Evolutionary conservation across 2,329 filamentous ascomycete genomes (phyloP), one percentile per base, ranked within the genome.

Genomic region (Scytalidium sp.): DNA sequence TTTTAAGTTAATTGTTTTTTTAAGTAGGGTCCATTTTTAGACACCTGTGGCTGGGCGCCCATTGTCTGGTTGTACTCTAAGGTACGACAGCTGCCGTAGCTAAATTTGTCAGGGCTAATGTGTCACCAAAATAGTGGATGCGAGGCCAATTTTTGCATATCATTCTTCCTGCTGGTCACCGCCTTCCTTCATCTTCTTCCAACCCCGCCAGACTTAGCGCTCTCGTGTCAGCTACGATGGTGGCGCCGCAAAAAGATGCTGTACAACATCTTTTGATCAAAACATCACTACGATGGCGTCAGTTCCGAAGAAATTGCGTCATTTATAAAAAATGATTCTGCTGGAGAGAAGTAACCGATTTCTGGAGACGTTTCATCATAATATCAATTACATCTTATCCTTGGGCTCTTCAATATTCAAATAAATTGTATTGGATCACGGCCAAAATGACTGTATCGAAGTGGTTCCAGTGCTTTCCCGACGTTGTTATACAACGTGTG

Each of bases 191-290:
- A 7, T 29, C 25, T 29, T 29, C 25, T 29, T 39, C 19, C 40
- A 17, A 45, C 42, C 41, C 41, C 21, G 27, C 40, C 36, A 49
- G 41, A 54, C 45, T 47, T 45, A 47, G 32, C 39, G 15, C 22
- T 43, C 23, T 49, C 20, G 36, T 51, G 46, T 54, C 43, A 47
- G 19, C 46, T 21, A 41, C 32, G 22, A 49, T 32, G 4, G 43
- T 49, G 21, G 41, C 47, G 3, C 47, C 41, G 17, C 41, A 49
- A 49, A n/a, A 44, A 19, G 40, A 49, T 44, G 47, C 40, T 44
- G 21, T n/a, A 25, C 25, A 45, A 25, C 47, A 45, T 51, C 45
- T 49, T 56, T 54, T 56, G 29, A n/a, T n/a, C n/a, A n/a, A n/a
- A n/a, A n/a, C n/a, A n/a, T n/a, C n/a, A n/a, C n/a, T n/a, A n/a